A percentile compares a stretch with the other conserved stretches of the same genome.
phyloP scores from a whole-genome alignment of 495 filamentous ascomycete genomes.

The Bryoglossum gracile region DNA sequence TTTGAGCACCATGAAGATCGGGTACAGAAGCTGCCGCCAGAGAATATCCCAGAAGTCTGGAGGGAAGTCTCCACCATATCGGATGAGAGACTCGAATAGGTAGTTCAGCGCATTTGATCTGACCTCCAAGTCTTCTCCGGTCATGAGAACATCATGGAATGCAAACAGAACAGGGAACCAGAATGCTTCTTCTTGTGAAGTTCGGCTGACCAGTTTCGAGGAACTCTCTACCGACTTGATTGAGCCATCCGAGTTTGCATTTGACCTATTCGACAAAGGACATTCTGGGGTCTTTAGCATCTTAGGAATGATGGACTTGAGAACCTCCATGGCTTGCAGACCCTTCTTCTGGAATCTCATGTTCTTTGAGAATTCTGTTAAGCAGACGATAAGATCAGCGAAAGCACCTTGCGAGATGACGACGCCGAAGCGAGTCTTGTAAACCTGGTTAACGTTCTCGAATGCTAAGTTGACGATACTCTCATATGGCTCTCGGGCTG shows the following conservation, averaged over 20 bases:
- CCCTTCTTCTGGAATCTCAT: constrained; percentile 96
- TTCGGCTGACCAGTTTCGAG: constrained; percentile 32
- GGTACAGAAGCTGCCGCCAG: constrained; percentile 92
- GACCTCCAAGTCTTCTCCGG: constrained; percentile 96
- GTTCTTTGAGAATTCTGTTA: constrained; percentile 98
- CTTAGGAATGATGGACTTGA: constrained; percentile 83
- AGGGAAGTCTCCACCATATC: constrained; percentile 87
- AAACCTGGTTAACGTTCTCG: constrained; percentile 96
- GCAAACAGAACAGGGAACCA: constrained; percentile 98
- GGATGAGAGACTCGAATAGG: constrained; percentile 86
- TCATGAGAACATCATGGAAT: constrained; percentile 99
- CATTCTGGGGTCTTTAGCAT: constrained; percentile 97
- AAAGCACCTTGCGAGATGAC: constrained; percentile 96
- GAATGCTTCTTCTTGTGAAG: constrained; percentile 88
- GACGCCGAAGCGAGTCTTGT: constrained; percentile 92
- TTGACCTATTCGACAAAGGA: constrained; percentile 60
- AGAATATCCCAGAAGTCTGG: constrained; percentile 96
- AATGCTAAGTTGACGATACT: constrained; percentile 93
- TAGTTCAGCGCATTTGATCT: constrained; percentile 90
- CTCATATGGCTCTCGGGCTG: constrained; percentile 88
- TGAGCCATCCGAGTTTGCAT: constrained; percentile 27
- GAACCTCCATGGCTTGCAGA: constrained; percentile 86
- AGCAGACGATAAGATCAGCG: constrained; percentile 88
- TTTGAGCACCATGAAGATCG: constrained; percentile 96
- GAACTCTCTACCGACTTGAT: constrained; percentile 16